A percentile compares a stretch with the other conserved stretches of the same genome.
Conservation (phyloP, 2,329 filamentous ascomycete species). For the Exophiala xenobiotica region DNA sequence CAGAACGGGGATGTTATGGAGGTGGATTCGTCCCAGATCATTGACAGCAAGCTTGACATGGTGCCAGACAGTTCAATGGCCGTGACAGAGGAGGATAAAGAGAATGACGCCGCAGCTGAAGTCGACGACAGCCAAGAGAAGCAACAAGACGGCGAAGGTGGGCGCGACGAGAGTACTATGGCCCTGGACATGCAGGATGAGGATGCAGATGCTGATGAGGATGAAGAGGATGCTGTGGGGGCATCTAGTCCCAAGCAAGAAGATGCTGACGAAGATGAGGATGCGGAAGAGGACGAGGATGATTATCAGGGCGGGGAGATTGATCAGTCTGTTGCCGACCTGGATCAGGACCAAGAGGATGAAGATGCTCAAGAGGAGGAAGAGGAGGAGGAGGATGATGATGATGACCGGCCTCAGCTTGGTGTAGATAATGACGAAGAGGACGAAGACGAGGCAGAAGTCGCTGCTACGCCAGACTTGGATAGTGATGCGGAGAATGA, state of each 20-base stretch:
- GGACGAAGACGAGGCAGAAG: constrained; percentile 3
- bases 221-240: constrained; percentile 14
- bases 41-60: constrained; percentile 10
- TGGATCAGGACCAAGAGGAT: constrained; percentile 6
- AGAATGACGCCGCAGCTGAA: constrained; percentile 18
- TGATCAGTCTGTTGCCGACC: constrained; percentile 1
- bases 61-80: constrained; percentile 19
- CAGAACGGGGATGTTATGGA: constrained; percentile 26
- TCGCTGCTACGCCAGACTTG: neutral
- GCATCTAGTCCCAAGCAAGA: constrained; percentile 4
- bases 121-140: constrained; percentile 14
- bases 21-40: constrained; percentile 22
- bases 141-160: constrained; percentile 13
- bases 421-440: constrained; percentile 5
- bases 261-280: constrained; percentile 8
- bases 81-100: constrained; percentile 23
- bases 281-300: constrained; percentile 3
- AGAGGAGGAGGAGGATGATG: constrained; percentile 7
- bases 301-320: constrained; percentile 9
- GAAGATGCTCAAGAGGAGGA: constrained; percentile 15
- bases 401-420: constrained; percentile 7
- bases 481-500: constrained; percentile 32
- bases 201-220: constrained; percentile 18
- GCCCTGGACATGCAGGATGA: constrained; percentile 18
- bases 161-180: constrained; percentile 19